Evolutionary conservation across 768 basidiomycete species (phyloP).

Genomic region (Leccinum uliginosum): DNA sequence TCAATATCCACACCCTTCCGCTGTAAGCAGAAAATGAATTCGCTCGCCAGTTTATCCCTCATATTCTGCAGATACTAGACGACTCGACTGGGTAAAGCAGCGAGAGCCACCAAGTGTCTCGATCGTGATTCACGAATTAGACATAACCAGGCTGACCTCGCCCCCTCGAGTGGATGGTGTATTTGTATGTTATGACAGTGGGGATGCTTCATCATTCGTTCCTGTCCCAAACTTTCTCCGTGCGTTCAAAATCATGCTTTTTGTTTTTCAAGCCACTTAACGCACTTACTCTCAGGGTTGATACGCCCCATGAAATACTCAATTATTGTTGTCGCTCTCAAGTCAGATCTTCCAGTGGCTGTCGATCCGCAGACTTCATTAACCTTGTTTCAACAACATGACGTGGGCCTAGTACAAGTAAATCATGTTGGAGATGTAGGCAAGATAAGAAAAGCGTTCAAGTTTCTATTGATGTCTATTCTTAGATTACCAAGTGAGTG

Average conservation of each 20-base stretch:
- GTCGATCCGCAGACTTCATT: slow-evolving; percentile 55
- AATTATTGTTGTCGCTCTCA: slow-evolving; percentile 80
- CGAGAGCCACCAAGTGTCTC: slow-evolving; percentile 41
- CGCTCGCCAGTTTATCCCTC: slow-evolving; percentile 13
- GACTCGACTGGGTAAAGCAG: slow-evolving; percentile 31
- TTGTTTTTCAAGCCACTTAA: slow-evolving; percentile 4
- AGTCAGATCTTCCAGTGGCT: slow-evolving; percentile 62
- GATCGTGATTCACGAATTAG: slow-evolving; percentile 53
- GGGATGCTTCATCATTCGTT: slow-evolving; percentile 54
- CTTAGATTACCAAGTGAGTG: slow-evolving; percentile 42
- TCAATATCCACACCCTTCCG: slow-evolving; percentile 34
- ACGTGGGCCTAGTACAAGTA: slow-evolving; percentile 78
- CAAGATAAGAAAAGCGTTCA: slow-evolving; percentile 72
- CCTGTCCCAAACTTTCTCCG: slow-evolving; percentile 68
- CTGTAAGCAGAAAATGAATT: slow-evolving; percentile 31
- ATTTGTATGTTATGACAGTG: slow-evolving; percentile 83
- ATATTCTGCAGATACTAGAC: slow-evolving; percentile 32
- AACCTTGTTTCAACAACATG: slow-evolving; percentile 52
- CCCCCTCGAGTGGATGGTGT: slow-evolving; percentile 69
- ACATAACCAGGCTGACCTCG: slow-evolving; percentile 50
- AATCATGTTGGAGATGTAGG: slow-evolving; percentile 52
- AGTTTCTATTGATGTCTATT: slow-evolving; percentile 68
- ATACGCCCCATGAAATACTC: slow-evolving; percentile 57
- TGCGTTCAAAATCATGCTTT: slow-evolving; percentile 37
- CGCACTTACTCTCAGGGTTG: slow-evolving; percentile 39